A percentile compares a stretch with the other conserved stretches of the same genome.
Conservation (phyloP, 257 asterid species). For the Coffea canephora region DNA sequence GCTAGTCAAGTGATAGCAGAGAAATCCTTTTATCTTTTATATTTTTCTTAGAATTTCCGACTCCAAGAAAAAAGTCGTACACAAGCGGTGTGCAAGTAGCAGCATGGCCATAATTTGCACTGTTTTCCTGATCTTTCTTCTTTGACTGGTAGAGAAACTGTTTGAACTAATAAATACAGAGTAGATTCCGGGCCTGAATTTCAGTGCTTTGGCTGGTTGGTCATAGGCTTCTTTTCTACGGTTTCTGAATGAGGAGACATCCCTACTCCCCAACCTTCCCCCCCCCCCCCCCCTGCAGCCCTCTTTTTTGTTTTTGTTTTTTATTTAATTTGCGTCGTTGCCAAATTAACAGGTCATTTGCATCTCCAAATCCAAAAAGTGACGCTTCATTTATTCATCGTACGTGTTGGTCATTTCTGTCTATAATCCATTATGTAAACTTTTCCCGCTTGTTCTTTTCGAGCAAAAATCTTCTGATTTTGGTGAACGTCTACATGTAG, state of each 20-base stretch:
- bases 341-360: background rate
- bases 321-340: too few relatives aligned
- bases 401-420: background rate
- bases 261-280: too few relatives aligned
- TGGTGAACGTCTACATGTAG: background rate
- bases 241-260: conserved; percentile 7
- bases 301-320: background rate
- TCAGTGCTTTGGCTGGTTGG: conserved; percentile 5
- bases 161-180: too few relatives aligned
- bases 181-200: conserved; percentile 10
- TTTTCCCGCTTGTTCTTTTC: too few relatives aligned
- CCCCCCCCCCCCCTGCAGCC: background rate
- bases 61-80: background rate
- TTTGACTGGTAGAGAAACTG: background rate
- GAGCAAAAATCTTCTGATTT: background rate
- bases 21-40: background rate
- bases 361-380: background rate
- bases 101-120: background rate
- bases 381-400: too few relatives aligned
- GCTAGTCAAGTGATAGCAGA: background rate
- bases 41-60: background rate
- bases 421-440: background rate
- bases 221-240: conserved; percentile 10
- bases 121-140: background rate
- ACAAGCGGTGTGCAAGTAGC: background rate